These are phyloP conservation scores for Talaromyces sp. DNA, from an alignment of 2,329 filamentous ascomycete species.

Conservation along the genomic window DNA sequence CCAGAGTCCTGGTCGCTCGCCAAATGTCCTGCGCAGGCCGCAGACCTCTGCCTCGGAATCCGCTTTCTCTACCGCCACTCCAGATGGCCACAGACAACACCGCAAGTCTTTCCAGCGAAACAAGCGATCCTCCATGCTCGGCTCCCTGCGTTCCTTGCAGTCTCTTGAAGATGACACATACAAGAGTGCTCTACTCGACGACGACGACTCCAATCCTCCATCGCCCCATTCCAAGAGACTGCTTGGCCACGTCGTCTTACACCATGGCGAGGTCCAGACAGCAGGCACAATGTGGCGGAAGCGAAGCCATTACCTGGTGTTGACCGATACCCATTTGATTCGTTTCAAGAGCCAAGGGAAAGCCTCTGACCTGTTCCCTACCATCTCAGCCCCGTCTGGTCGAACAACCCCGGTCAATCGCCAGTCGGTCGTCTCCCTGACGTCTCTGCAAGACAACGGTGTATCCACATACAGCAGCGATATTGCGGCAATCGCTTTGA, in stretches of 20 bases:
- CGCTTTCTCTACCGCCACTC: slow-evolving; percentile 16
- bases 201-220: slow-evolving; percentile 32
- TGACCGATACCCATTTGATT: slow-evolving; percentile 63
- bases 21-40: slow-evolving; percentile 17
- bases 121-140: slow-evolving; percentile 53
- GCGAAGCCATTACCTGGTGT: slow-evolving; percentile 66
- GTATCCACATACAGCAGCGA: slow-evolving; percentile 52
- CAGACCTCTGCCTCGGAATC: slow-evolving; percentile 24
- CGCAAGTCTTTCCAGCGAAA: slow-evolving; percentile 40
- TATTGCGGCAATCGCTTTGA: slow-evolving; percentile 52
- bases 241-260: slow-evolving; percentile 48
- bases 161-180: slow-evolving; percentile 48
- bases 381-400: slow-evolving; percentile 38
- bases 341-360: slow-evolving; percentile 64
- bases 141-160: slow-evolving; percentile 51
- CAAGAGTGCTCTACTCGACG: slow-evolving; percentile 44
- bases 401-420: slow-evolving; percentile 43
- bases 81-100: slow-evolving; percentile 29
- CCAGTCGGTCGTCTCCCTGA: slow-evolving; percentile 55
- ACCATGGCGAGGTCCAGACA: slow-evolving; percentile 66
- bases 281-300: slow-evolving; percentile 65
- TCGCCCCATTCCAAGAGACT: slow-evolving; percentile 23
- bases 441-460: slow-evolving; percentile 58
- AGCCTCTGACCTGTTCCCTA: slow-evolving; percentile 59
- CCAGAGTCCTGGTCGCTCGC: slow-evolving; percentile 18